phyloP scores from a whole-genome alignment of 768 basidiomycete genomes.

The Tylopilus balloui region DNA sequence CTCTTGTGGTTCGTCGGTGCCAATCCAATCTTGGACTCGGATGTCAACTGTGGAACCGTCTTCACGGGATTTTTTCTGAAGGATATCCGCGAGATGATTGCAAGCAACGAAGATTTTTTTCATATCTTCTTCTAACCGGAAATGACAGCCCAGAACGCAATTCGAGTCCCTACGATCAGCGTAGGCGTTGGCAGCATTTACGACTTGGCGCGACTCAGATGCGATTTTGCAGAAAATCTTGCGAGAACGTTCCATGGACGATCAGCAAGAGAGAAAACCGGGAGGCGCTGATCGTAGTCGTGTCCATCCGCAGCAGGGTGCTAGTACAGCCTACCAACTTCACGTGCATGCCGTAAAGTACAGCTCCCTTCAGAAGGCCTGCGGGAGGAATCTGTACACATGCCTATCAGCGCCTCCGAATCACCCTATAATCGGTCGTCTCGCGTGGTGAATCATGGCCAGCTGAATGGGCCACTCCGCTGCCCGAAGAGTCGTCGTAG shows the following conservation, averaged over 20 bases:
- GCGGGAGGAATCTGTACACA: too few relatives aligned
- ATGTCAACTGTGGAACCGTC: not conserved
- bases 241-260: slow-evolving; percentile 9
- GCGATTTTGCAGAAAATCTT: not conserved
- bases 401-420: too few relatives aligned
- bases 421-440: too few relatives aligned
- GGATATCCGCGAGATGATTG: not conserved
- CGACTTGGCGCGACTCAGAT: not conserved
- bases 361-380: too few relatives aligned
- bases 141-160: not conserved
- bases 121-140: slow-evolving; percentile 8
- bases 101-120: slow-evolving; percentile 5
- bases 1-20: not conserved
- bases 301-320: too few relatives aligned
- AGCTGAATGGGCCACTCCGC: too few relatives aligned
- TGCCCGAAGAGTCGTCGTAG: too few relatives aligned
- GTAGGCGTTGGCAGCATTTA: not conserved
- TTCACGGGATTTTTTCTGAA: not conserved
- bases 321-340: too few relatives aligned
- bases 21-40: slow-evolving; percentile 3
- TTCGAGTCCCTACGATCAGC: not conserved
- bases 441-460: too few relatives aligned
- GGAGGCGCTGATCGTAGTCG: too few relatives aligned
- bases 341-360: too few relatives aligned
- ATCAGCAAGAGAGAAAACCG: too few relatives aligned